Evolutionary conservation across 2,329 filamentous ascomycete genomes (phyloP).

Genomic region (Colletotrichum echinochloae): DNA sequence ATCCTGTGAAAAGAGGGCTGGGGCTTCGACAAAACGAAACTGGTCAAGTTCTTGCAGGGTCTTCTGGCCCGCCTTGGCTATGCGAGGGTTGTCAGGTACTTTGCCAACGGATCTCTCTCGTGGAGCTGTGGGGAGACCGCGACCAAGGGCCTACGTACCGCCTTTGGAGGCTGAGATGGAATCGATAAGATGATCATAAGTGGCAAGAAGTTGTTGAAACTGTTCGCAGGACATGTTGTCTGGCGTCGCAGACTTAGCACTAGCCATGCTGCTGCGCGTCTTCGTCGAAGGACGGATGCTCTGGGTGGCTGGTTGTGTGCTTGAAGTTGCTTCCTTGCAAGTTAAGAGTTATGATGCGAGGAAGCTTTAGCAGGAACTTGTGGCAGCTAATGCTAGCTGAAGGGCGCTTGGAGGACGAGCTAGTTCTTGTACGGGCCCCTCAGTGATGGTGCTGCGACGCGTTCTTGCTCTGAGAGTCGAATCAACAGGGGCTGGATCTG

Average conservation of each 20-base stretch:
- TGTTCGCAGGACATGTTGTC: conserved; percentile 47
- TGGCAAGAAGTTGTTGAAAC: conserved; percentile 52
- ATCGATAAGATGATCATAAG: conserved; percentile 56
- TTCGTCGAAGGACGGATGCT: not conserved
- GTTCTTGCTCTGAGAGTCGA: not conserved
- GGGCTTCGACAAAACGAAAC: conserved; percentile 69
- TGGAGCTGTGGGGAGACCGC: conserved; percentile 14
- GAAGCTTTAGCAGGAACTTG: not conserved
- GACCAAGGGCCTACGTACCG: conserved; percentile 50
- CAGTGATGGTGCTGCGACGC: not conserved
- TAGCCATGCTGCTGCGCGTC: conserved; percentile 21
- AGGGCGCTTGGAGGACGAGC: not conserved
- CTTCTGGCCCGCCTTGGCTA: conserved; percentile 62
- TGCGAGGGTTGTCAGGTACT: conserved; percentile 19
- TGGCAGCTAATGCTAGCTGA: not conserved
- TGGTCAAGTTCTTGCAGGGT: conserved; percentile 69
- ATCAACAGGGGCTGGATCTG: not conserved
- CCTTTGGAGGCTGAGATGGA: conserved; percentile 59
- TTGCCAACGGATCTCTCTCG: conserved; percentile 38
- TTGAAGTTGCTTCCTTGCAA: not conserved
- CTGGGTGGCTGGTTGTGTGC: not conserved
- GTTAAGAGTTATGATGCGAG: not conserved
- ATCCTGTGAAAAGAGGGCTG: conserved; percentile 56
- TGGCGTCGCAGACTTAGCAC: conserved; percentile 23
- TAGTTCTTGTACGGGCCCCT: not conserved